Conservation (phyloP, 345 rosid genomes). For the Barbarea vulgaris region DNA sequence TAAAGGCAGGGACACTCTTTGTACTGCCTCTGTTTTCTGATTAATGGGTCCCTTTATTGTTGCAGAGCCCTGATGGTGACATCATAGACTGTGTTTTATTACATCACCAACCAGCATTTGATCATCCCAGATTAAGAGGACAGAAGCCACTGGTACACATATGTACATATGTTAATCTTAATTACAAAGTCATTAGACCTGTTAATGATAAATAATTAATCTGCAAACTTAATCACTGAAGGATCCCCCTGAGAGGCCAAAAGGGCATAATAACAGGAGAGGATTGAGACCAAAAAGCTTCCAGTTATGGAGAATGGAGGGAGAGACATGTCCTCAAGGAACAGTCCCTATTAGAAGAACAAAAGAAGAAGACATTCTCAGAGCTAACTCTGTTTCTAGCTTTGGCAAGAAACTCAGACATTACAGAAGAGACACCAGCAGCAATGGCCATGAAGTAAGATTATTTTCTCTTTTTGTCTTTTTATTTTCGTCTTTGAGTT, state of each 20-base stretch:
- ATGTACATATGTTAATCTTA: not conserved
- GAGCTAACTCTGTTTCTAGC: constrained; percentile 65
- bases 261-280: constrained; percentile 47
- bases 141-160: constrained; percentile 67
- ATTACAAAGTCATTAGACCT: not conserved
- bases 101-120: constrained; percentile 91
- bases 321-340: constrained; percentile 85
- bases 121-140: constrained; percentile 84
- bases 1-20: not conserved
- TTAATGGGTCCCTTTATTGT: constrained; percentile 23
- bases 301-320: constrained; percentile 79
- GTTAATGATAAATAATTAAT: not conserved
- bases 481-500: not conserved
- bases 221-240: constrained; percentile 31
- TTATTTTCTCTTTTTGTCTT: not conserved
- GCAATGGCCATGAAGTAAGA: constrained; percentile 93
- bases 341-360: constrained; percentile 96
- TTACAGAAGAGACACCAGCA: constrained; percentile 73
- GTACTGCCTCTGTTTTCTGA: not conserved
- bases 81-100: constrained; percentile 78
- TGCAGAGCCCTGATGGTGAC: constrained; percentile 94
- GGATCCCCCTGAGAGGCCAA: constrained; percentile 87
- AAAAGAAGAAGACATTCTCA: constrained; percentile 70
- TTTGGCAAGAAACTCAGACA: constrained; percentile 75
- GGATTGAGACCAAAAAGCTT: constrained; percentile 49